Percentiles rank a stretch among this genome's conserved stretches.
Conservation (phyloP, 306 rosid species). For the Elaeagnus macrophylla region DNA sequence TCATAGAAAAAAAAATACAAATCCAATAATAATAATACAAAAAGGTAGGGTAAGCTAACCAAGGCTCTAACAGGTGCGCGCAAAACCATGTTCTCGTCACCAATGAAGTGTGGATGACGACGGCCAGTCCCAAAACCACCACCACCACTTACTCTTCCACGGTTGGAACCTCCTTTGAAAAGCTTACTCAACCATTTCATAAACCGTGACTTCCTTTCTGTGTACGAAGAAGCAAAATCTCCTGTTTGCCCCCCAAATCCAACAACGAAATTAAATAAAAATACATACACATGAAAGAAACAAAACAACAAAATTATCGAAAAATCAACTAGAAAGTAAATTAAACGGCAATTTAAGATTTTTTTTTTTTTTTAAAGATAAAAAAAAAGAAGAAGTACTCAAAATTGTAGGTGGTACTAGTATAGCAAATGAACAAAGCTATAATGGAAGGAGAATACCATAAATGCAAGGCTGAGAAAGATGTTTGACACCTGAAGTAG, state of each 20-base stretch:
- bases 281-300: no score
- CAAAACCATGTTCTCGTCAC: constrained; percentile 67
- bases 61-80: constrained; percentile 51
- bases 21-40: background rate
- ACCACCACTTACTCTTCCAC: constrained; percentile 32
- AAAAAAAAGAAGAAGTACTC: no score
- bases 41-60: constrained; percentile 31
- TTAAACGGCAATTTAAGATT: no score
- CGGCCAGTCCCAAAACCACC: constrained; percentile 9
- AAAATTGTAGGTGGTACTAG: background rate
- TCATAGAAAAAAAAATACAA: no score
- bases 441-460: constrained; percentile 31
- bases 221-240: constrained; percentile 58
- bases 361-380: no score
- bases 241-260: constrained; percentile 50
- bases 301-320: no score
- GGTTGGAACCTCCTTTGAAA: constrained; percentile 53
- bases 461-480: constrained; percentile 82
- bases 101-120: constrained; percentile 45
- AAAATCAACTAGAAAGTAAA: no score
- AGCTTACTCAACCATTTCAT: constrained; percentile 91
- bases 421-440: background rate
- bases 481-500: constrained; percentile 45
- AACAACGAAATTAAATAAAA: background rate
- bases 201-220: constrained; percentile 82